Conservation (phyloP, 768 basidiomycete species). For the Boletus edulis region DNA sequence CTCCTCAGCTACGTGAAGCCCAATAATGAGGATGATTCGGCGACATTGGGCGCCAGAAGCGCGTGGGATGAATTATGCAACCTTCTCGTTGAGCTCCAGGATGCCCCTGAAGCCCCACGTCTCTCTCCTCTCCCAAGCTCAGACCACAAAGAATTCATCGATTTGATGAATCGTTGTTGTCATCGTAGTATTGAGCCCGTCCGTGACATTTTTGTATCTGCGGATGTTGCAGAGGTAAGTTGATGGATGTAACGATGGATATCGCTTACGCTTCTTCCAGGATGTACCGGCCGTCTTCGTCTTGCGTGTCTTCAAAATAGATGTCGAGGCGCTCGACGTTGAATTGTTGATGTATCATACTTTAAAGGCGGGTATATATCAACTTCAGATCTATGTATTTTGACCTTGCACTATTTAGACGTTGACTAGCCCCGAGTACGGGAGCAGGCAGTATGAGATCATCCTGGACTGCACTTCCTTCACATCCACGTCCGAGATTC, state of each 20-base stretch:
- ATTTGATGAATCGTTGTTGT: conserved; percentile 63
- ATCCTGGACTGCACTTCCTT: conserved; percentile 84
- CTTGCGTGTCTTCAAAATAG: conserved; percentile 63
- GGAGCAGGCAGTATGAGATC: conserved; percentile 58
- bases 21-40: conserved; percentile 50
- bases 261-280: conserved; percentile 21
- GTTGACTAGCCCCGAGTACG: conserved; percentile 47
- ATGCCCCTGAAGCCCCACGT: conserved; percentile 63
- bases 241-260: neutral
- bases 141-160: conserved; percentile 63
- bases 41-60: conserved; percentile 65
- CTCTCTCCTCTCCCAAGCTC: conserved; percentile 46
- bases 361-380: conserved; percentile 52
- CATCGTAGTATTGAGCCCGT: conserved; percentile 62
- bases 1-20: conserved; percentile 69
- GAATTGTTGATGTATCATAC: conserved; percentile 77
- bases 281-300: conserved; percentile 54
- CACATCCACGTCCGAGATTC: conserved; percentile 70
- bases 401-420: conserved; percentile 38
- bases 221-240: conserved; percentile 45
- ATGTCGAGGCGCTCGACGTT: conserved; percentile 77
- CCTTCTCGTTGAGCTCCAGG: conserved; percentile 74
- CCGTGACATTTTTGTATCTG: conserved; percentile 62
- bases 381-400: neutral
- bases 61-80: conserved; percentile 83